Evolutionary conservation across 768 basidiomycete genomes (phyloP).

Genomic region (Pleurotus platypus): DNA sequence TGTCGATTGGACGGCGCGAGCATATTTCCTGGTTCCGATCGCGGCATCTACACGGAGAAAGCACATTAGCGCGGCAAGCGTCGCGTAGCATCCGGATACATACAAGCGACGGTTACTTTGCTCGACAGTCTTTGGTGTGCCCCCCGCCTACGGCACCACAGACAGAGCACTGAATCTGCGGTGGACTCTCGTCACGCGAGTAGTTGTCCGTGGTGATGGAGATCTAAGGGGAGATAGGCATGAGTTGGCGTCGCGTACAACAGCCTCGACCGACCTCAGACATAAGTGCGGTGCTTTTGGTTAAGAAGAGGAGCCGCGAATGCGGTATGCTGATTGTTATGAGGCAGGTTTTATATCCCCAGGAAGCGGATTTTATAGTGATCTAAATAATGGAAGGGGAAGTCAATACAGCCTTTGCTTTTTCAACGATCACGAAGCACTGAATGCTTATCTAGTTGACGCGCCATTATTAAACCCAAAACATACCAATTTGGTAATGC

Average conservation of each 20-base stretch:
- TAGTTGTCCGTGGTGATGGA: neutral
- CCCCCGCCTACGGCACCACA: neutral
- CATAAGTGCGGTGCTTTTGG: neutral
- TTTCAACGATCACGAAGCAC: no score
- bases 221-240: neutral
- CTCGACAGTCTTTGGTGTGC: neutral
- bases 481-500: no score
- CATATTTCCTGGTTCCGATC: neutral
- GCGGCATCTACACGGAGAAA: neutral
- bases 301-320: neutral
- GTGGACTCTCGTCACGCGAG: neutral
- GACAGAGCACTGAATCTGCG: neutral
- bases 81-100: no score
- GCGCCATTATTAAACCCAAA: no score
- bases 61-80: no score
- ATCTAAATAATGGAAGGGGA: no score
- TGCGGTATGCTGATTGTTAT: neutral
- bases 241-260: neutral
- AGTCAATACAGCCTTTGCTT: no score
- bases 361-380: no score
- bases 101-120: neutral
- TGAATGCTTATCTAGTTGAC: no score
- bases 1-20: no score
- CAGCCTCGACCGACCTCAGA: neutral
- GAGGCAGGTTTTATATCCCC: neutral